Base-by-base conservation (phyloP, 2,329 filamentous ascomycete species). In the Beauveria sp. region DNA sequence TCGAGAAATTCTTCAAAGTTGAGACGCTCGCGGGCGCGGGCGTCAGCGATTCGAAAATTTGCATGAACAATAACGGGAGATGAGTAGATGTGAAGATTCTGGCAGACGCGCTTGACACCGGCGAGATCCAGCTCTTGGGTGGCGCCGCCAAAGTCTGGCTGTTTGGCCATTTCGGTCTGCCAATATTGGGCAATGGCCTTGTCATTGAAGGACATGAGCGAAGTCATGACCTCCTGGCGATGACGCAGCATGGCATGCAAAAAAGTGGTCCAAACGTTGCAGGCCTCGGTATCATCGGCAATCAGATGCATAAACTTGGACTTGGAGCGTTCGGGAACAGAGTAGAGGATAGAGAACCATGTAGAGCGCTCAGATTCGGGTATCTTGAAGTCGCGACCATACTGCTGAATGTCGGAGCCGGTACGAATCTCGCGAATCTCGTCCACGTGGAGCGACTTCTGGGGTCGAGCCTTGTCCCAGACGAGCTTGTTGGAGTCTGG, bases 301-400 rank as follows among this genome's bases (percentile, higher is more conserved):
- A 97, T 87, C 57, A 99, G 81, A 73, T 98, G 92, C 78, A 98
- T 86, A 9, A 88, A 88, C 74, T 97, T 96, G 68, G 86, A 88
- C 71, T 91, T 93, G 9, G 88, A 88, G 64, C 88, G 88, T 67
- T 91, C 89, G 0, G 89, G 87, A 43, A 91, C 83, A 0, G 86
- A 85, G 73, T 96, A 97, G 59, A 96, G 84, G 66, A 99, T 91
- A 31, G 93, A 96, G 70, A 98, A 93, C 84, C 93, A 96, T 16
- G 86, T 85, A 8, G 81, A 76, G 68, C 93, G 88, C 45, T 86
- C 83, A 6, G 84, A 78, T 57, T 88, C 83, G 0, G 87, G 77
- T 24, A 95, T 78, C 45, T 86, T 85, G 70, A 89, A 90, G 73
- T 97, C 93, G 68, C 93, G 87, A 48, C 91, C 88, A 72, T 96